Base-by-base conservation (phyloP, 164 flowering plant genomes). In the Stephania japonica region DNA sequence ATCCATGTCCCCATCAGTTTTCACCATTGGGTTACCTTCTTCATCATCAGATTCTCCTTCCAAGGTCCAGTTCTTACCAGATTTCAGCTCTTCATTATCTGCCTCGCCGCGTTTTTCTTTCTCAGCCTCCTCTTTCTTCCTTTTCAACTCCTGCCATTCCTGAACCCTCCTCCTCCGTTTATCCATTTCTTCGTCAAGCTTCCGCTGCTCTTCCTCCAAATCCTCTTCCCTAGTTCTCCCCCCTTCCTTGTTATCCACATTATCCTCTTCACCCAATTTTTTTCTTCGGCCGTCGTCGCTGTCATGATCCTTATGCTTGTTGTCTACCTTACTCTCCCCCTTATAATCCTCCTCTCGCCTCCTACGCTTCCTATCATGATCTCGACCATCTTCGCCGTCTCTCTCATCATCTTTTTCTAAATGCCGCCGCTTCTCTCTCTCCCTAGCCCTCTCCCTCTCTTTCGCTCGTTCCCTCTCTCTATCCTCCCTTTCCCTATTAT, bases 11-110 rank as follows among this genome's bases (percentile, higher is more conserved):
- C 76, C 82, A 59, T 79, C 86, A 5, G 61, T 3, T 72, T 85
- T 86, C 62, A 72, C 87, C 0, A 72, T 53, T 2, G 83, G 71
- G 8, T 62, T 79, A 71, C 74, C 85, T 73, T 93, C 97, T 70
- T 95, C 98, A 74, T 93, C 99, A 80, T 91, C 97, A 44, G 97
- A 91, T 78, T 94, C 98, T 66, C 97, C 97, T 73, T 95, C 97
- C 47, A 95, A 86, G 3, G 98, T 95, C 98, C 99, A 95, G 8
- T 87, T 76, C 83, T 89, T 93, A 19, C 97, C 96, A 41, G 90
- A 83, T 80, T 85, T 80, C 21, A 85, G 85, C 69, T 84, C 89
- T 18, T 83, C 88, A 23, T 62, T 80, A 75, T 75, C 81, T 5
- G 42, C 81, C 10, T 80, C 85, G 21, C 89, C 97, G 65, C 66